phyloP scores from a whole-genome alignment of 192 early-diverging fungal genomes.

The Chytriomyces hyalinus region DNA sequence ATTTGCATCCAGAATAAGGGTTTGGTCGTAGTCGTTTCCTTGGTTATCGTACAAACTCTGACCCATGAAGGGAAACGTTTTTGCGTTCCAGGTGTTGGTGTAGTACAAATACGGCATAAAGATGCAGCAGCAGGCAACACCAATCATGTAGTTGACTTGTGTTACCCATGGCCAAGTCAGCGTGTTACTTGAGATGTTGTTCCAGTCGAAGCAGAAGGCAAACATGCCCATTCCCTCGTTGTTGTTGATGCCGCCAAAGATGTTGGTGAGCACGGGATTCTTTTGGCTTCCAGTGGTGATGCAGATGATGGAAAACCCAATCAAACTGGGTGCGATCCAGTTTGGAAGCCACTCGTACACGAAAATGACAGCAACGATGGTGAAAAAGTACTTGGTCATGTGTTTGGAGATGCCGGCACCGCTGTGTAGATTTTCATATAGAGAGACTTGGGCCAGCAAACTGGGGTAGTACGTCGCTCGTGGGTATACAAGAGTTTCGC shows the following conservation, averaged over 20 bases:
- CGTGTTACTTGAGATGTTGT: constrained; percentile 54
- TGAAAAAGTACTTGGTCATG: constrained; percentile 47
- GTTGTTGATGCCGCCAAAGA: constrained; percentile 47
- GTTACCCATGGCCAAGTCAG: constrained; percentile 14
- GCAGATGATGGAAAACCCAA: constrained; percentile 45
- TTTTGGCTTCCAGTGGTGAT: constrained; percentile 38
- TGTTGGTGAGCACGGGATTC: constrained; percentile 35
- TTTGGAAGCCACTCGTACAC: constrained; percentile 51
- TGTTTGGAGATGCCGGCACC: constrained; percentile 4
- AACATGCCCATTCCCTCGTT: constrained; percentile 55
- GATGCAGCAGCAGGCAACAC: neutral
- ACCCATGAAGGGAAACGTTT: constrained; percentile 1
- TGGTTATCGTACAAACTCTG: constrained; percentile 5
- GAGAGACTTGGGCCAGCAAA: constrained; percentile 73
- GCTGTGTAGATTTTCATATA: constrained; percentile 81
- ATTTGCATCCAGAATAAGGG: constrained; percentile 4
- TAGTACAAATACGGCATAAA: neutral
- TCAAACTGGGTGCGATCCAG: constrained; percentile 44
- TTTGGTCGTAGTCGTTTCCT: constrained; percentile 18
- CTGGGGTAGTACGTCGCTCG: constrained; percentile 82
- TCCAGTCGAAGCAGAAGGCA: constrained; percentile 53
- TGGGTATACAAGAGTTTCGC: constrained; percentile 82
- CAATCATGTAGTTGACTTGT: constrained; percentile 6
- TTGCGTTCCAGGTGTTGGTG: constrained; percentile 6
- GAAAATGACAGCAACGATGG: constrained; percentile 40